A percentile compares a stretch with the other conserved stretches of the same genome.
Evolutionary conservation across 306 rosid species (phyloP).

Genomic region (Trifolium repens): DNA sequence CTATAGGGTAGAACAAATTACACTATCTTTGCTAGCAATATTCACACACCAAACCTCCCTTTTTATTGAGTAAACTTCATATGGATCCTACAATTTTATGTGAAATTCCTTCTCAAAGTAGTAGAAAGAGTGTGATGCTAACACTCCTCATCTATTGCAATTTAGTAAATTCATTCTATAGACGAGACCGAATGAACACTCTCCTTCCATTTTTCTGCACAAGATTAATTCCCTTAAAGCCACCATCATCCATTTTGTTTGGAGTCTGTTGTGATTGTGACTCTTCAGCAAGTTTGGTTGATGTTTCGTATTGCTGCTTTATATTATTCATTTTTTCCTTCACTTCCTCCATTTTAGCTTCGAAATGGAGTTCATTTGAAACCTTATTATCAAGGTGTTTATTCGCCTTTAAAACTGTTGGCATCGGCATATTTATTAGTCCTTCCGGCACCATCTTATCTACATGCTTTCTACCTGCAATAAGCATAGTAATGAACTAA

Average conservation of each 20-base stretch:
- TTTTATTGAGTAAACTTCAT: not conserved
- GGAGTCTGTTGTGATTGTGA: conserved; percentile 50
- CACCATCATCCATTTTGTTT: conserved; percentile 53
- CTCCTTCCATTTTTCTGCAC: conserved; percentile 52
- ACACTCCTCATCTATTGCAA: not conserved
- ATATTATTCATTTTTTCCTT: conserved; percentile 46
- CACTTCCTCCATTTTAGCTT: conserved; percentile 53
- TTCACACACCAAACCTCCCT: not conserved
- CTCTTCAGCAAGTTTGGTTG: conserved; percentile 44
- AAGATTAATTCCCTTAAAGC: conserved; percentile 45
- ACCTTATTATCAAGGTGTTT: conserved; percentile 50
- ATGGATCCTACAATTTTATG: not conserved
- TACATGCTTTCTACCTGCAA: conserved; percentile 62
- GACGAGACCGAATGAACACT: conserved; percentile 74
- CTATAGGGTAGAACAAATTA: conserved; percentile 4
- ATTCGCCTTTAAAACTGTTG: conserved; percentile 43
- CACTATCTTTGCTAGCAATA: conserved; percentile 19
- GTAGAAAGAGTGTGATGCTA: not conserved
- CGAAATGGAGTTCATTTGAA: conserved; percentile 48
- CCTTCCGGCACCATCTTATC: conserved; percentile 53
- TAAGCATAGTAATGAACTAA: conserved; percentile 8
- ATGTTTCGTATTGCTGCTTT: conserved; percentile 50
- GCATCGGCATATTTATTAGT: conserved; percentile 43
- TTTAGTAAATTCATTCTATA: conserved; percentile 44
- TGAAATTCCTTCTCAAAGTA: not conserved